Conservation (phyloP, 2,329 filamentous ascomycete genomes). For the Ophiostoma montium region DNA sequence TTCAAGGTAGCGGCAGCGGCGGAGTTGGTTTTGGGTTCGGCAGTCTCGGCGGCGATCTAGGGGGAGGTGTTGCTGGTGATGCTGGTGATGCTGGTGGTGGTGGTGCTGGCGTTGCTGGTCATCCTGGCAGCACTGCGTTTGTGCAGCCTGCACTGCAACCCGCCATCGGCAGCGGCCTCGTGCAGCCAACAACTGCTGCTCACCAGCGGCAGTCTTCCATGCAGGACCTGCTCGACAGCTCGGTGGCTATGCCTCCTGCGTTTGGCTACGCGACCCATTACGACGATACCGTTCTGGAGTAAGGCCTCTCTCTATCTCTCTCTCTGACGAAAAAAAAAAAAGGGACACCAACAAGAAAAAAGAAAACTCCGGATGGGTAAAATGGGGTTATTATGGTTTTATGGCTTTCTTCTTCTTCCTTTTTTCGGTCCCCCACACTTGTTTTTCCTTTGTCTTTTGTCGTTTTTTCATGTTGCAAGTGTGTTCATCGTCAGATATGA, state of each 20-base stretch:
- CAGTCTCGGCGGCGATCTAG: neutral
- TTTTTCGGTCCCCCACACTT: neutral
- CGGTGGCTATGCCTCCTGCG: neutral
- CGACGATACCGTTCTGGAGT: neutral
- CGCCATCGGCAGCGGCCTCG: too few species aligned
- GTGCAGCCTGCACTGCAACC: too few species aligned
- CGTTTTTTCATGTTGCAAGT: neutral
- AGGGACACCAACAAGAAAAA: neutral
- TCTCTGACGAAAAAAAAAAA: too few species aligned
- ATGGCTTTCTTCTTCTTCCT: neutral
- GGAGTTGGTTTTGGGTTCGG: neutral
- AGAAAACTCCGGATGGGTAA: neutral
- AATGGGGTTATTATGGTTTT: neutral
- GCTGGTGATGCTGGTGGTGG: neutral
- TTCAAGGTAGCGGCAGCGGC: neutral
- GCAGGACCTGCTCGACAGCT: neutral
- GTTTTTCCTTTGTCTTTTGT: neutral
- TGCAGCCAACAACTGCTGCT: too few species aligned
- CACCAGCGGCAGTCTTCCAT: neutral
- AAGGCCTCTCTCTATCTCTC: neutral
- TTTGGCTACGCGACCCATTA: neutral
- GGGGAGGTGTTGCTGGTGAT: neutral
- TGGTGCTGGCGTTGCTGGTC: neutral
- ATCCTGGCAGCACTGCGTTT: neutral
- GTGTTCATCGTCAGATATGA: slow-evolving; percentile 3